phyloP scores from a whole-genome alignment of 805 yeast species.

The Metschnikowia bowlesiae region DNA sequence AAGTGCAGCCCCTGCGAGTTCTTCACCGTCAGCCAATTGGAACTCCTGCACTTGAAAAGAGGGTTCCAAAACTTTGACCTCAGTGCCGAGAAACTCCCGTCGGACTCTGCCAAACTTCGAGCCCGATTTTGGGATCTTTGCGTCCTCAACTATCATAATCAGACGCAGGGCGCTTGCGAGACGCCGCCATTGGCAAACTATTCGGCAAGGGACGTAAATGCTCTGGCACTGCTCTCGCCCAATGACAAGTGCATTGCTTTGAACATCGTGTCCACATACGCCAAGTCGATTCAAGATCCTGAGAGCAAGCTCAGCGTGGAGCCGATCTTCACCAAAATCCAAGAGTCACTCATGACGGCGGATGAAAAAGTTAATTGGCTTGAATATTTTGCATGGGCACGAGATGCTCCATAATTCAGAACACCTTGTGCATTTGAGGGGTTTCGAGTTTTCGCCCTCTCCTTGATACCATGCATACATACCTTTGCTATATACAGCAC shows the following conservation, averaged over 20 bases:
- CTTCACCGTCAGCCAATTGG: constrained; percentile 21
- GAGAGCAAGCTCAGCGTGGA: not conserved
- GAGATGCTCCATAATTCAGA: not conserved
- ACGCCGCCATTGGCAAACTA: not conserved
- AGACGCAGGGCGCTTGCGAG: not conserved
- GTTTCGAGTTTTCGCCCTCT: not conserved
- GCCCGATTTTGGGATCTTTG: constrained; percentile 29
- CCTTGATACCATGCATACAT: not conserved
- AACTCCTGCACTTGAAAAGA: constrained; percentile 19
- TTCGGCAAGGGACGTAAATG: not conserved
- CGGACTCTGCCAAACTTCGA: constrained; percentile 28
- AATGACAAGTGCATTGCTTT: constrained; percentile 15
- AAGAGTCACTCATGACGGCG: constrained; percentile 8
- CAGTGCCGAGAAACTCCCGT: constrained; percentile 9
- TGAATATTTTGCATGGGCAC: constrained; percentile 13
- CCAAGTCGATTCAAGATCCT: not conserved
- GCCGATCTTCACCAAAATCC: constrained; percentile 9
- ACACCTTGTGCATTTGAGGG: not conserved
- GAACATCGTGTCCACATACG: constrained; percentile 6
- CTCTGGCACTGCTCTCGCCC: constrained; percentile 8
- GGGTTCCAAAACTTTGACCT: constrained; percentile 22
- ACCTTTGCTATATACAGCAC: not conserved
- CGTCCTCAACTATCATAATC: constrained; percentile 18
- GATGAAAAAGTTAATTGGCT: constrained; percentile 12
- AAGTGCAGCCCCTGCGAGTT: constrained; percentile 6